Evolutionary conservation across 31 red algal genomes (phyloP).

Genomic region (Bonnemaisonia californica): DNA sequence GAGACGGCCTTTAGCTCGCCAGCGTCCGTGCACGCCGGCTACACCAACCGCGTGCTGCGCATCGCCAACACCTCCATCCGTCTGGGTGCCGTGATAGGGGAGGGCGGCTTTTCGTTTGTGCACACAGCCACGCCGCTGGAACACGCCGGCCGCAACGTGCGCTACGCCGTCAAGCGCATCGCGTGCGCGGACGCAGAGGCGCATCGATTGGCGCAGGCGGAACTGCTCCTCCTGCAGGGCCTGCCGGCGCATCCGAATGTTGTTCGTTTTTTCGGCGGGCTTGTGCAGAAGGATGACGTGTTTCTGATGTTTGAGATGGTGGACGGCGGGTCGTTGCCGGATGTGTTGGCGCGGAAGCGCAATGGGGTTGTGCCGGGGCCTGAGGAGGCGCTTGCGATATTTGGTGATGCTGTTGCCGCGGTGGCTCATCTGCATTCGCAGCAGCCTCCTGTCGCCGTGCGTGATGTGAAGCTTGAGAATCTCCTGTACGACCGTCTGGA

Average conservation of each 20-base stretch:
- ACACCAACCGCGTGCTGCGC: constrained; percentile 44
- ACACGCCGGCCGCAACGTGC: not conserved
- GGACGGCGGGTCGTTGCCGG: constrained; percentile 71
- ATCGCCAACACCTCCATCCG: constrained; percentile 35
- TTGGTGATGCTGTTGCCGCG: constrained; percentile 42
- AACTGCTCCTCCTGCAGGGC: constrained; percentile 55
- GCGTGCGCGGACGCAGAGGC: constrained; percentile 36
- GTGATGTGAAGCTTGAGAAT: constrained; percentile 91
- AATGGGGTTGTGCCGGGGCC: not conserved
- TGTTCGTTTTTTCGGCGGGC: constrained; percentile 61
- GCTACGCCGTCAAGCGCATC: constrained; percentile 76
- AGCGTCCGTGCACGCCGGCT: constrained; percentile 33
- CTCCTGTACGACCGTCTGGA: constrained; percentile 61
- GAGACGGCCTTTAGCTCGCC: constrained; percentile 46
- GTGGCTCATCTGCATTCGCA: constrained; percentile 74
- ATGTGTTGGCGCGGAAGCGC: constrained; percentile 16
- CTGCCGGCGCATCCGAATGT: constrained; percentile 76
- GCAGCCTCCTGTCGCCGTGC: constrained; percentile 45
- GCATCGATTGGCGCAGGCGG: constrained; percentile 23
- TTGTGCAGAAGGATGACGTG: constrained; percentile 21
- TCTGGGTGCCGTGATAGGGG: constrained; percentile 68
- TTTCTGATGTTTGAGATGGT: constrained; percentile 73
- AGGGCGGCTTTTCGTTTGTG: constrained; percentile 77
- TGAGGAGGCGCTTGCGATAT: constrained; percentile 28
- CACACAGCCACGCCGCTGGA: constrained; percentile 51